Conservation (phyloP, 2,329 filamentous ascomycete species). For the Thielaviopsis musarum region DNA sequence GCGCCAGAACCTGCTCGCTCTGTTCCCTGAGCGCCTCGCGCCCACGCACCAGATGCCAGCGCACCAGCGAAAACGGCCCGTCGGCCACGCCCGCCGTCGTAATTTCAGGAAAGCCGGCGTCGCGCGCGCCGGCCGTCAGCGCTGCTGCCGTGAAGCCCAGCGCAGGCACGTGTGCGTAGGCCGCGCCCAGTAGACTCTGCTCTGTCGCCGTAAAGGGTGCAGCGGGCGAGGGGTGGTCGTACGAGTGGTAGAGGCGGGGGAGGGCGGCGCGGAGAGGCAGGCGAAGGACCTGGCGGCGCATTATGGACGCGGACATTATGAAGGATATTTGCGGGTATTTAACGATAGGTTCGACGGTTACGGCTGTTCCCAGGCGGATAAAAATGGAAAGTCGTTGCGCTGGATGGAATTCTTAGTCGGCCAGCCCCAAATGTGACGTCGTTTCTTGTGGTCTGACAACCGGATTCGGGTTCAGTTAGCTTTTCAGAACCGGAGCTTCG, state of each 20-base stretch:
- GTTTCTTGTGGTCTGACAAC: too few species aligned
- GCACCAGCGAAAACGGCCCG: constrained; percentile 66
- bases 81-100: constrained; percentile 67
- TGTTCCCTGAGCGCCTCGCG: constrained; percentile 39
- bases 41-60: constrained; percentile 56
- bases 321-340: too few species aligned
- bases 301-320: not conserved
- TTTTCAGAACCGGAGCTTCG: too few species aligned
- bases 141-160: constrained; percentile 67
- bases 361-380: not conserved
- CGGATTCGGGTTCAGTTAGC: too few species aligned
- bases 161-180: constrained; percentile 58
- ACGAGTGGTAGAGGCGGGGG: constrained; percentile 48
- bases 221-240: constrained; percentile 44
- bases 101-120: constrained; percentile 74
- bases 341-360: not conserved
- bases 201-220: constrained; percentile 53
- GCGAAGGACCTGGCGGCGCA: not conserved
- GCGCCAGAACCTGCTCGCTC: constrained; percentile 23
- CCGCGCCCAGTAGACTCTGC: constrained; percentile 62
- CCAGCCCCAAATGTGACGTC: too few species aligned
- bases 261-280: not conserved
- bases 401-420: too few species aligned
- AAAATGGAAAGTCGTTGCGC: too few species aligned
- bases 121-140: constrained; percentile 61